These are phyloP conservation scores for Gracilaria caudata DNA, from an alignment of 23 red algal species.

Conservation along the genomic window DNA sequence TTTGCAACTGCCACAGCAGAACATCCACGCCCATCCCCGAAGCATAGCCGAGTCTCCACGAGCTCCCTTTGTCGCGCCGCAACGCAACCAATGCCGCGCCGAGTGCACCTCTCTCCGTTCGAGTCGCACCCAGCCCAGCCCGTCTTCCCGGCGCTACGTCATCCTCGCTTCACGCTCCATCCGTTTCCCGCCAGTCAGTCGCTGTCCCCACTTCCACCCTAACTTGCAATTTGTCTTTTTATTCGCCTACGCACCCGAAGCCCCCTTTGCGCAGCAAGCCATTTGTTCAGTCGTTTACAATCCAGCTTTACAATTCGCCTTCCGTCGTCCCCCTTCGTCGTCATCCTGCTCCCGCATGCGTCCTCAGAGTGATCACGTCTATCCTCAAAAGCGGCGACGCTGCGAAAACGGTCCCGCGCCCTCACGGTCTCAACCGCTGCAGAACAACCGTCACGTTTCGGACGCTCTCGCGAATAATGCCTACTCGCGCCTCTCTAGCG, in stretches of 20 bases:
- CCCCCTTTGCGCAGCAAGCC: no score
- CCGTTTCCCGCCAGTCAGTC: neutral
- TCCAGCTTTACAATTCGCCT: no score
- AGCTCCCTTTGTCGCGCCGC: no score
- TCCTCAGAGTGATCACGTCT: slow-evolving; percentile 5
- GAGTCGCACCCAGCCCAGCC: neutral
- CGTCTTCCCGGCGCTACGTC: neutral
- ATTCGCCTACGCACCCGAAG: neutral
- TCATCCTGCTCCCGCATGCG: neutral
- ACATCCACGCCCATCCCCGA: no score
- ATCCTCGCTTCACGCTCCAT: neutral
- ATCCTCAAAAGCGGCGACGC: slow-evolving; percentile 18
- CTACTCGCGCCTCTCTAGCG: neutral
- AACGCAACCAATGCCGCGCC: neutral
- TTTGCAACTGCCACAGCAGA: no score
- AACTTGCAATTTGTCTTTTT: slow-evolving; percentile 19
- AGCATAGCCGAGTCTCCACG: no score
- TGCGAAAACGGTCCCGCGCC: neutral
- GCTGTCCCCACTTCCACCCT: neutral
- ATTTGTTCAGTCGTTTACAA: no score
- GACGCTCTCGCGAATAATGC: neutral
- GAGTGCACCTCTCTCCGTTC: neutral
- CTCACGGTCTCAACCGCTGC: neutral
- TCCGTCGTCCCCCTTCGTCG: neutral
- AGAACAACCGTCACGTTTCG: slow-evolving; percentile 2